Percentiles rank a stretch among this genome's conserved stretches.
These are phyloP conservation scores for Coemansia sp. DNA, from an alignment of 192 early-diverging fungal genomes.

Conservation along the genomic window DNA sequence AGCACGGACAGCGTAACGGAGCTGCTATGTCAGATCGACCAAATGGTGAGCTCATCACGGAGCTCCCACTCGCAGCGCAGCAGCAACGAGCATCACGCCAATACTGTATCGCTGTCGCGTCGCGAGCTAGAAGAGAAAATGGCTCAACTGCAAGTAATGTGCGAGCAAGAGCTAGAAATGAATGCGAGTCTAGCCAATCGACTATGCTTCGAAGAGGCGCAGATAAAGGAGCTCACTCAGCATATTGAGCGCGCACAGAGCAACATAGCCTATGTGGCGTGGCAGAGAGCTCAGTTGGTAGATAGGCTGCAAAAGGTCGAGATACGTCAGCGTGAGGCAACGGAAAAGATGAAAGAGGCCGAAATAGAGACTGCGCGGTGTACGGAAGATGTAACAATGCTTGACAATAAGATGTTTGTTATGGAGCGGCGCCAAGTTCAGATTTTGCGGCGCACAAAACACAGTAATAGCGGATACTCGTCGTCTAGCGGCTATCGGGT, in stretches of 20 bases:
- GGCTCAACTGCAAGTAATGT: constrained; percentile 13
- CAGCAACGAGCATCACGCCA: neutral
- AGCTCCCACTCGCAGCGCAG: neutral
- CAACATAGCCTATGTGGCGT: constrained; percentile 35
- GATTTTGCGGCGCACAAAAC: constrained; percentile 14
- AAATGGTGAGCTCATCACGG: constrained; percentile 11
- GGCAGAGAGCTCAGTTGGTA: constrained; percentile 31
- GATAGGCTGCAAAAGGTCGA: constrained; percentile 26
- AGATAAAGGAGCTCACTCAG: constrained; percentile 11
- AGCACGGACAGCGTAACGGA: constrained; percentile 39
- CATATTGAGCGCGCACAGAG: constrained; percentile 21
- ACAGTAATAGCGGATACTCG: constrained; percentile 4
- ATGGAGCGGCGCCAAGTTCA: constrained; percentile 21
- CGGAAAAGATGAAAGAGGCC: constrained; percentile 3
- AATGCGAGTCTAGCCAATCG: constrained; percentile 15
- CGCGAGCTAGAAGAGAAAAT: constrained; percentile 27
- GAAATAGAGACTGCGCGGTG: constrained; percentile 3
- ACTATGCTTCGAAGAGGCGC: constrained; percentile 19
- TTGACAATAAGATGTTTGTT: constrained; percentile 36
- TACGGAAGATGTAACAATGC: constrained; percentile 9
- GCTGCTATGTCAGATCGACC: constrained; percentile 35
- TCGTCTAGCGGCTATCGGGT: neutral
- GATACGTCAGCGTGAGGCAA: constrained; percentile 10
- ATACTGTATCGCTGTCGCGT: constrained; percentile 4
- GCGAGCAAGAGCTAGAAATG: constrained; percentile 16